Conservation (phyloP, 2,329 filamentous ascomycete species). For the Septoria petroselini region DNA sequence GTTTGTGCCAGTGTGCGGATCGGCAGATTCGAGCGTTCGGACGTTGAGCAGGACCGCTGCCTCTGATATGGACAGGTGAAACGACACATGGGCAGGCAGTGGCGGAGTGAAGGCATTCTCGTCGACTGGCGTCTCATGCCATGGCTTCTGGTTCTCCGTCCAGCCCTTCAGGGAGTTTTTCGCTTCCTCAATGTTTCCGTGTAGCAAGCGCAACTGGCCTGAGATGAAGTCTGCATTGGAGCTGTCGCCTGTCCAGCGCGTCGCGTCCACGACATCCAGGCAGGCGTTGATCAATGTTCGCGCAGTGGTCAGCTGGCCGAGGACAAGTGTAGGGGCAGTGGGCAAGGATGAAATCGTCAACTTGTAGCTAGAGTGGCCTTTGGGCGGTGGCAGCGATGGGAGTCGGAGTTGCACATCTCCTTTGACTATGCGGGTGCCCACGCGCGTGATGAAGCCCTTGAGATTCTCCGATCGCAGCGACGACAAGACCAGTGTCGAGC, state of each 20-base stretch:
- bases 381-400: constrained; percentile 59
- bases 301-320: constrained; percentile 69
- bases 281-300: constrained; percentile 77
- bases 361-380: constrained; percentile 51
- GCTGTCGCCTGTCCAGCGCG: constrained; percentile 67
- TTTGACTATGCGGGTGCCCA: constrained; percentile 88
- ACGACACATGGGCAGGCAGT: constrained; percentile 65
- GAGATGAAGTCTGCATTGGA: constrained; percentile 57
- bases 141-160: constrained; percentile 50
- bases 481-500: constrained; percentile 84
- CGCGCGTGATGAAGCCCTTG: constrained; percentile 86
- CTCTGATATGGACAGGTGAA: constrained; percentile 61
- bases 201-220: constrained; percentile 56
- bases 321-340: constrained; percentile 56
- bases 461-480: constrained; percentile 83
- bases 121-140: constrained; percentile 55
- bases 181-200: constrained; percentile 62
- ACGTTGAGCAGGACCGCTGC: constrained; percentile 59
- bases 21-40: constrained; percentile 62
- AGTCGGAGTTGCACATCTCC: constrained; percentile 78
- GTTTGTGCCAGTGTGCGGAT: constrained; percentile 35
- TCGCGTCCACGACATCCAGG: constrained; percentile 77
- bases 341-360: constrained; percentile 53
- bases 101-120: constrained; percentile 60
- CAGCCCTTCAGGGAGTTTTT: constrained; percentile 57